Evolutionary conservation across 176 grass and related monocot genomes (phyloP).

Genomic region (Dactylis glomerata): DNA sequence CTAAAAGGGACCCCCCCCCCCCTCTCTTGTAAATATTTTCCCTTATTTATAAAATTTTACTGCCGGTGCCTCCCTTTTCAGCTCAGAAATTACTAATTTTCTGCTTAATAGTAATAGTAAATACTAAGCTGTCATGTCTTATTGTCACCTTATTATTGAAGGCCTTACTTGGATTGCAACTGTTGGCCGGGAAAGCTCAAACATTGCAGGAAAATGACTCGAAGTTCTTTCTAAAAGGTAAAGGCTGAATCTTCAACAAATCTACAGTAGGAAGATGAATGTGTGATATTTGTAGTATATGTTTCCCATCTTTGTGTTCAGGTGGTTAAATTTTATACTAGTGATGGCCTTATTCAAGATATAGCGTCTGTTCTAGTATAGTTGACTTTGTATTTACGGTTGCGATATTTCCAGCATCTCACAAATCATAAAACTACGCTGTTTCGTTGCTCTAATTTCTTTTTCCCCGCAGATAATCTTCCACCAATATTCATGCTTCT

Average conservation of each 20-base stretch:
- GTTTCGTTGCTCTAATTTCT: neutral
- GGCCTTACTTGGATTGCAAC: constrained; percentile 86
- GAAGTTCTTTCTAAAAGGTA: constrained; percentile 77
- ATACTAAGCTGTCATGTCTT: constrained; percentile 4
- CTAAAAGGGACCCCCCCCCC: no score
- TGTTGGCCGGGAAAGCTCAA: constrained; percentile 62
- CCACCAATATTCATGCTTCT: constrained; percentile 67
- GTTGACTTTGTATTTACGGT: neutral
- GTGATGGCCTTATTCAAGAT: neutral
- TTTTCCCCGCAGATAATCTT: constrained; percentile 58
- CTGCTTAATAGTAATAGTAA: constrained; percentile 19
- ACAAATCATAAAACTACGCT: neutral
- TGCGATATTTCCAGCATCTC: neutral
- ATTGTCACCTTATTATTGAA: constrained; percentile 37
- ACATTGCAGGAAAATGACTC: constrained; percentile 88
- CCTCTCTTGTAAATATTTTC: no score
- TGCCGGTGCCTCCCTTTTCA: no score
- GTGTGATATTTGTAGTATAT: neutral
- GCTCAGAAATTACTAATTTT: neutral
- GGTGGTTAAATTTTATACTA: neutral
- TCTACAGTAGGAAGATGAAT: neutral
- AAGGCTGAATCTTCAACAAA: constrained; percentile 10
- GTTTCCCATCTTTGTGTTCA: neutral
- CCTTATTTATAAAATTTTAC: no score
- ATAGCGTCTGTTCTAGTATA: neutral